Conservation (phyloP, 768 basidiomycete species). For the Myochromella boudieri region DNA sequence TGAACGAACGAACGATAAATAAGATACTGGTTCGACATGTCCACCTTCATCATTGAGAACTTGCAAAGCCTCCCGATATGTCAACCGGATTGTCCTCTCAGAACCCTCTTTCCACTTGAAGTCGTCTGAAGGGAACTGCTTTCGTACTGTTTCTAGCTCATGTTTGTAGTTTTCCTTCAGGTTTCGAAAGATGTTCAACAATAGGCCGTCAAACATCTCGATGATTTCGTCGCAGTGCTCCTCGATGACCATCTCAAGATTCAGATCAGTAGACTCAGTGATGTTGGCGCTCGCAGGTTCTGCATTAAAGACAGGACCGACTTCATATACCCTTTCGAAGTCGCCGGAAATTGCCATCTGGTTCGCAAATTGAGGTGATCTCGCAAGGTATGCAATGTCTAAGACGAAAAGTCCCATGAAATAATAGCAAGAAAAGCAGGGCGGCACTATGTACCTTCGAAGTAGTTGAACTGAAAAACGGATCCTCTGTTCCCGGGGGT, state of each 20-base stretch:
- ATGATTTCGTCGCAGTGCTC: slow-evolving; percentile 99
- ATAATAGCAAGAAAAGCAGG: neutral
- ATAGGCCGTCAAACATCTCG: slow-evolving; percentile 85
- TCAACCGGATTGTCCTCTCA: slow-evolving; percentile 82
- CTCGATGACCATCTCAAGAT: slow-evolving; percentile 98
- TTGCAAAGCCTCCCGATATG: slow-evolving; percentile 86
- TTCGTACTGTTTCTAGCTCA: slow-evolving; percentile 80
- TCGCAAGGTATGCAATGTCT: slow-evolving; percentile 91
- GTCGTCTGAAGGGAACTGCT: slow-evolving; percentile 93
- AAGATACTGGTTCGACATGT: slow-evolving; percentile 73
- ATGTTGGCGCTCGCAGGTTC: slow-evolving; percentile 97
- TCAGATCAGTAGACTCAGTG: slow-evolving; percentile 97
- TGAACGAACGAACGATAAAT: slow-evolving; percentile 74
- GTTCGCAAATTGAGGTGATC: slow-evolving; percentile 96
- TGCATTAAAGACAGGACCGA: slow-evolving; percentile 95
- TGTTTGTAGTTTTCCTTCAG: slow-evolving; percentile 72
- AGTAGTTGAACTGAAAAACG: slow-evolving; percentile 97
- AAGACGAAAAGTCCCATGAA: slow-evolving; percentile 28
- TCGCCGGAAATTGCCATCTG: slow-evolving; percentile 99
- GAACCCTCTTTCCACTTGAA: slow-evolving; percentile 94
- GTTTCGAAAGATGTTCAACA: slow-evolving; percentile 83
- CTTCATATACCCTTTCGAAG: slow-evolving; percentile 97
- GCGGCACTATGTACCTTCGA: slow-evolving; percentile 71
- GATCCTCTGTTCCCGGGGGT: slow-evolving; percentile 97
- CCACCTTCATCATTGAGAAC: slow-evolving; percentile 87